These are phyloP conservation scores for Candida sanyiensis DNA, from an alignment of 805 yeast species.

Conservation along the genomic window DNA sequence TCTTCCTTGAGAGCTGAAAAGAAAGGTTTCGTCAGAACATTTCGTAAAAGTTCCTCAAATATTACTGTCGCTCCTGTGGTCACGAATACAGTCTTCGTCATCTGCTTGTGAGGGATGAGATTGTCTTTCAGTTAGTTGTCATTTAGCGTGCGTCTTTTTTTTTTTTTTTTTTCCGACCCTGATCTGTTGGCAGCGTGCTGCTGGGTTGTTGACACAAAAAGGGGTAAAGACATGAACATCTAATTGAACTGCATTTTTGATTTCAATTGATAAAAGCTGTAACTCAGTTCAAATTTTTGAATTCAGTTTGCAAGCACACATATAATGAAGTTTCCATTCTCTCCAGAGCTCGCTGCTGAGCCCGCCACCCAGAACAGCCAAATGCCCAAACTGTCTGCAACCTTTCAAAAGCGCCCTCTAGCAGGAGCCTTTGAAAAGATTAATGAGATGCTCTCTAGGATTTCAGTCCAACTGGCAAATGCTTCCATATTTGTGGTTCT, in stretches of 20 bases:
- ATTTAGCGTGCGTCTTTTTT: not conserved
- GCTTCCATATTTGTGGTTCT: constrained; percentile 3
- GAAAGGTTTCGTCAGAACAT: constrained; percentile 33
- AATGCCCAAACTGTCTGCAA: too few species aligned
- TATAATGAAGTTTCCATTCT: too few species aligned
- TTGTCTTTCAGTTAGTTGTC: not conserved
- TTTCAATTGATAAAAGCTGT: not conserved
- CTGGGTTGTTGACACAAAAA: not conserved
- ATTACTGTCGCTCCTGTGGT: constrained; percentile 93
- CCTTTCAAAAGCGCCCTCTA: too few species aligned
- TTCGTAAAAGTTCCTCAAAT: constrained; percentile 52
- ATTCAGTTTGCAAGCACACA: not conserved
- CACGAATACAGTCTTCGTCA: constrained; percentile 38
- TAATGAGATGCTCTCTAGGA: too few species aligned
- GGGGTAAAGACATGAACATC: too few species aligned
- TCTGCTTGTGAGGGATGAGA: not conserved
- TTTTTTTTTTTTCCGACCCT: not conserved
- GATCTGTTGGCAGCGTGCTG: not conserved
- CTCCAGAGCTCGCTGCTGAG: too few species aligned
- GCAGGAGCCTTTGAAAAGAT: too few species aligned
- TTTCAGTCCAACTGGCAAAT: too few species aligned
- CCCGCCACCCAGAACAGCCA: too few species aligned
- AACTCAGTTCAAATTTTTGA: not conserved
- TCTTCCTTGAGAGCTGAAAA: constrained; percentile 28
- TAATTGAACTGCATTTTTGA: not conserved